Base-by-base conservation (phyloP, 1,284 basidiomycete species). In the Rhodofomes roseus region DNA sequence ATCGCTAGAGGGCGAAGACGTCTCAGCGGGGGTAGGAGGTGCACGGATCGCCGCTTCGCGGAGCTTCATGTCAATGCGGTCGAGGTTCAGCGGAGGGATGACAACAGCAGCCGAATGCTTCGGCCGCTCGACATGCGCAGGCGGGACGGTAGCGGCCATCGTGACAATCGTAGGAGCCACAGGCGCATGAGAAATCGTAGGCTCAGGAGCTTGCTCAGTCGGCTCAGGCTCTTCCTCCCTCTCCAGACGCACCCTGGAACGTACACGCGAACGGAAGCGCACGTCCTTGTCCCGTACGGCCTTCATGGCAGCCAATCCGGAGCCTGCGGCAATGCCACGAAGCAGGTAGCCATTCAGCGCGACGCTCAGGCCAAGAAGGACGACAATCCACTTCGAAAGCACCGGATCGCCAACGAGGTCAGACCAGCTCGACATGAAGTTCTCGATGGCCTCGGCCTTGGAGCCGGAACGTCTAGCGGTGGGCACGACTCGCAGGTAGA, bases 391-490 rank as follows among this genome's bases (percentile, higher is more conserved):
- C 79, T 99, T 99, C 70, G 87, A 90, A 66, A 99, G 78, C 57
- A 98, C 86, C 0, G 96, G 96, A 71, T 99, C 96, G 34, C 95
- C 95, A 56, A 98, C 95, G 63, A 98, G 86, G n/a, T 81, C 79
- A 8, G 93, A 94, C 96, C 96, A 98, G n/a, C 86, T 84, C 41
- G 86, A 87, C 90, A 98, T 93, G 79, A 97, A 95, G 62, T 86
- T 82, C 65, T 97, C 95, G 62, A 97, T 78, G 41, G 77, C 69
- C 62, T 78, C 72, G 53, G 66, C 63, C 31, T 66, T 67, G 50
- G 66, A 58, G 41, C 60, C 56, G 36, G 63, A 41, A 48, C 55
- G 62, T 29, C 62, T 46, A 41, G 62, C 57, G 20, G 77, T 73
- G 4, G 79, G 77, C 40, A 80, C 62, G 57, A 83, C 79, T 31